Conservation (phyloP, 768 basidiomycete genomes). For the Podaxis carcinomalis region DNA sequence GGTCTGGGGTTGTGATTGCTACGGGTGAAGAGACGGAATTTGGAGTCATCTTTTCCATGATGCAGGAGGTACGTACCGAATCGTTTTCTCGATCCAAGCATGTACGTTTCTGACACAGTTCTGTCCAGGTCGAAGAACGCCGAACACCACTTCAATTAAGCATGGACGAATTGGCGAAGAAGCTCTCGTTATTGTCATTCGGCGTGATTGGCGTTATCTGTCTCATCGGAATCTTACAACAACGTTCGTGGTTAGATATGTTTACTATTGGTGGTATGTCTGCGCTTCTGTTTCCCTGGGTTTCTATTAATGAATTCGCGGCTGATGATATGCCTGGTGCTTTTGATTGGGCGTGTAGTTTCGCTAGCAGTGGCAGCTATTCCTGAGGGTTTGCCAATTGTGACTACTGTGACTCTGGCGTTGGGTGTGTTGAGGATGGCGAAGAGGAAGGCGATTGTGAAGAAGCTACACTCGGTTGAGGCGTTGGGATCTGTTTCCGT, state of each 20-base stretch:
- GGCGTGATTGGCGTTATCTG: conserved; percentile 94
- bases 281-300: not conserved
- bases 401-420: conserved; percentile 95
- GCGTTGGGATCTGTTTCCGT: conserved; percentile 93
- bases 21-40: conserved; percentile 87
- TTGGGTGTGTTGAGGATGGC: conserved; percentile 93
- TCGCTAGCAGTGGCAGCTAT: conserved; percentile 98
- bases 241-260: conserved; percentile 93
- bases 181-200: conserved; percentile 86
- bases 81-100: too few relatives aligned
- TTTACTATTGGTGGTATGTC: conserved; percentile 93
- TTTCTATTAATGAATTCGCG: not conserved
- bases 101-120: not conserved
- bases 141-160: conserved; percentile 88
- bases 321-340: too few relatives aligned
- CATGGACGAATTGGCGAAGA: conserved; percentile 97
- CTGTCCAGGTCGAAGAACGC: conserved; percentile 65
- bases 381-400: conserved; percentile 94
- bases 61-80: conserved; percentile 73
- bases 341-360: conserved; percentile 43
- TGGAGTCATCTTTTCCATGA: conserved; percentile 95
- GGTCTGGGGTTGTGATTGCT: conserved; percentile 85
- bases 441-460: conserved; percentile 92
- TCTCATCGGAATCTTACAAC: conserved; percentile 82
- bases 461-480: conserved; percentile 94